Evolutionary conservation across 2,329 filamentous ascomycete species (phyloP), one percentile per base, ranked within the genome.

Genomic region (Epichloe scottii): DNA sequence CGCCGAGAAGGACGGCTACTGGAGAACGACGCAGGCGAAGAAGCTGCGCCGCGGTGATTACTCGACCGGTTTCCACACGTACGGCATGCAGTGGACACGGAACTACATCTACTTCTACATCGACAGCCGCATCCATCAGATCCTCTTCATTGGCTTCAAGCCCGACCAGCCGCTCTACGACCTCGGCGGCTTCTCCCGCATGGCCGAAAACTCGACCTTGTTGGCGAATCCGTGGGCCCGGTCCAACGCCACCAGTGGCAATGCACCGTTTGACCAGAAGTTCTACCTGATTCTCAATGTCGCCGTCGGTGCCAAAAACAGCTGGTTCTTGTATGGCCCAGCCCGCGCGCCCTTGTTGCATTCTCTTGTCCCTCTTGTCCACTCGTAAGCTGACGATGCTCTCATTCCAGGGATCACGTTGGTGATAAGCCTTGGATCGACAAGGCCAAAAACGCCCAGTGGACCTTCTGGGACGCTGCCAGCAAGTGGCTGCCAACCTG

Each of bases 51-150:
- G 67, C 47, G 62, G 62, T n/a, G 65, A 71, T 50, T 73, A 68
- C 54, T 63, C 68, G 4, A 58, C 68, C 11, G 57, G 55, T 2
- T 77, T 71, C 57, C 72, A 78, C 60, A 78, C 71, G 1, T 79
- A 69, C 54, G 76, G 74, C 5, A 55, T 78, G 15, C 73, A 78
- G 56, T 79, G 76, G 76, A 69, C 66, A 2, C 65, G 71, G 47
- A 67, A 72, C 41, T 77, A 77, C 61, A 64, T 79, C 19, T 78
- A 74, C 63, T 76, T 73, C 26, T 79, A 74, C 58, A 62, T 78
- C 38, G 72, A 78, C 59, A 68, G 63, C 56, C 66, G 68, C 15
- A 60, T 72, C 14, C 60, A 63, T 17, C 64, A 71, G 56, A 67
- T 70, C 53, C 56, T 69, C 44, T 69, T 67, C 53, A 57, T 67